These are phyloP conservation scores for Colletotrichum lupini DNA, from an alignment of 2,329 filamentous ascomycete genomes.

Conservation along the genomic window DNA sequence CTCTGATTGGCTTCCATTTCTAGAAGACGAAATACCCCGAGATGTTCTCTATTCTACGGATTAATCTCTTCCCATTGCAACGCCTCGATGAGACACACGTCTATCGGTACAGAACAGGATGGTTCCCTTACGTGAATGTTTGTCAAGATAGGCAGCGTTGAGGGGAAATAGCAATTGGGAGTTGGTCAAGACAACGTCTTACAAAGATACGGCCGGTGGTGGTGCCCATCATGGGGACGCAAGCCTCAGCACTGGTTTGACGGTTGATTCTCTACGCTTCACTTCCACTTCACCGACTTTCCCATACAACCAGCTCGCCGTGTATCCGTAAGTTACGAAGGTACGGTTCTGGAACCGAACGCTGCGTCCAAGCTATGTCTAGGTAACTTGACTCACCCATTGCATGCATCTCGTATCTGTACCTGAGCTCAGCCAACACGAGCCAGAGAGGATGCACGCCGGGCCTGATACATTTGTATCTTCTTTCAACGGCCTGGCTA, in stretches of 20 bases:
- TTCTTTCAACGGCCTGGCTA: background rate
- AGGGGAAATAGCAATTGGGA: too few relatives aligned
- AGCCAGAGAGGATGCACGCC: background rate
- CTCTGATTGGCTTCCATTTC: background rate
- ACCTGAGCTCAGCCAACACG: background rate
- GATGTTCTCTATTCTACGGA: too few relatives aligned
- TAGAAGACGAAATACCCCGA: too few relatives aligned
- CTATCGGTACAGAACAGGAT: too few relatives aligned
- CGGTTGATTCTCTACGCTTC: background rate
- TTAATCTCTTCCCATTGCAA: too few relatives aligned
- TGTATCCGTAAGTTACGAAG: background rate
- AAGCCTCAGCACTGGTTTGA: background rate
- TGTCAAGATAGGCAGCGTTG: too few relatives aligned
- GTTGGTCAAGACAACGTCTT: background rate
- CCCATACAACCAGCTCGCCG: background rate
- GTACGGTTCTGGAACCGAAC: background rate
- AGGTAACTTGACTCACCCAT: background rate
- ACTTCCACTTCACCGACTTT: conserved; percentile 22
- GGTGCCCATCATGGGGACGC: background rate
- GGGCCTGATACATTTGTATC: background rate
- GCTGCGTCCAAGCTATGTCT: conserved; percentile 5
- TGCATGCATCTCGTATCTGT: conserved; percentile 20
- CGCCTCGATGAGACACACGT: too few relatives aligned
- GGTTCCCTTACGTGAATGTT: too few relatives aligned
- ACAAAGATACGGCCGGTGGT: background rate